Evolutionary conservation across 768 basidiomycete genomes (phyloP), one percentile per base, ranked within the genome.

Genomic region (Asterophora lycoperdoides): DNA sequence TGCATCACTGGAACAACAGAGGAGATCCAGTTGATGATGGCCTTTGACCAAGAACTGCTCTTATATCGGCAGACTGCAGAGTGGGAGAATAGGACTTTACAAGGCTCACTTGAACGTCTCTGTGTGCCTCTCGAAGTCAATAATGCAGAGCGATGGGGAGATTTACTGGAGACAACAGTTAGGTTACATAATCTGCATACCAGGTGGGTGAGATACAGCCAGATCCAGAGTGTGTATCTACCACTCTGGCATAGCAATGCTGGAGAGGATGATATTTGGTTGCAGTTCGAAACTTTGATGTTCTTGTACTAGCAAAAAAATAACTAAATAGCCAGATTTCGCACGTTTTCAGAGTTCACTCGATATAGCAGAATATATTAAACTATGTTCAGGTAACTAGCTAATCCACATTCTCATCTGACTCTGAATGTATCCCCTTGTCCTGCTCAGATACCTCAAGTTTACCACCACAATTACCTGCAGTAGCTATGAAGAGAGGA

Each of bases 21-120:
- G 0, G 61, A 63, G 19, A 61, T 63, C 3, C 54, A 51, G 1
- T 51, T 63, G 32, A 29, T 53, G 3, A 39, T 68, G 29, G 53
- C 46, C 2, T 66, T 66, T 41, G 64, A 74, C 51, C 48, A 56
- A 1, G 58, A 74, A 51, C 63, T 75, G 1, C 59, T 75, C 1
- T 71, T 68, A 1, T 75, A 61, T 48, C 56, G 65, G 2, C 74
- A 77, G 54, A 68, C 72, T 0, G 72, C 71, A 17, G 69, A 77
- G 54, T 77, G 73, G 75, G 72, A 75, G 0, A 74, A 74, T 67
- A 60, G 61, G 1, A 57, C 57, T 5, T 42, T 76, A 8, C 73
- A 74, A 43, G 70, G 69, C 5, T 69, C 66, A 1, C 76, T 73
- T 63, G 69, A 71, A 5, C 57, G 64, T 11, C 60, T 77, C 4